phyloP scores from a whole-genome alignment of 371 early-diverging fungal genomes.

The Mortierella sp. region DNA sequence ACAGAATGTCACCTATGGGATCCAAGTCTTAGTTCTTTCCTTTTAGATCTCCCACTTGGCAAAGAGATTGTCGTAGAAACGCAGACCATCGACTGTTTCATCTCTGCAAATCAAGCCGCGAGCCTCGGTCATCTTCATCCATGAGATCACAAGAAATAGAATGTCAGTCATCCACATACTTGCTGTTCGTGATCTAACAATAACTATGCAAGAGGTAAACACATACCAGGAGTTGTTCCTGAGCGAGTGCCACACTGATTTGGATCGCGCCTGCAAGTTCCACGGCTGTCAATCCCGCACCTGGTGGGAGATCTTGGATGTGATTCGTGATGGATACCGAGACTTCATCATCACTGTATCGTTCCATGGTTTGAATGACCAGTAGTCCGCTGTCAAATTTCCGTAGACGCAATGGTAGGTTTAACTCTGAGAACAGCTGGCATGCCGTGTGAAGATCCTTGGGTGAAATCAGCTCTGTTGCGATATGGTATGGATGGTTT shows the following conservation, averaged over 20 bases:
- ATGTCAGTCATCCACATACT: too few relatives aligned
- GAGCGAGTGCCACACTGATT: constrained; percentile 71
- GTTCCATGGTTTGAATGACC: constrained; percentile 69
- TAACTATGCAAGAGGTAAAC: too few relatives aligned
- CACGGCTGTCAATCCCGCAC: constrained; percentile 71
- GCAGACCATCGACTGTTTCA: constrained; percentile 83
- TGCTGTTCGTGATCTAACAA: too few relatives aligned
- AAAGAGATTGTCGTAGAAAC: constrained; percentile 83
- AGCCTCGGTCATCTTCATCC: constrained; percentile 75
- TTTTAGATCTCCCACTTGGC: constrained; percentile 38
- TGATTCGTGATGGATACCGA: constrained; percentile 66
- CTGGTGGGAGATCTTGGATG: constrained; percentile 58
- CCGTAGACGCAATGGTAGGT: constrained; percentile 79
- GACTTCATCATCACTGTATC: constrained; percentile 78
- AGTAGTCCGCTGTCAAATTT: constrained; percentile 82
- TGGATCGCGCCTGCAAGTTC: constrained; percentile 77
- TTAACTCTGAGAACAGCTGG: constrained; percentile 68
- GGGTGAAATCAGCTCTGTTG: constrained; percentile 85
- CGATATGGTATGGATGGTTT: too few relatives aligned
- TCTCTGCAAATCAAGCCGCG: constrained; percentile 87
- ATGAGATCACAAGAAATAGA: constrained; percentile 6
- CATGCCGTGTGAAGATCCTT: constrained; percentile 85
- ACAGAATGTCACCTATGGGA: too few relatives aligned
- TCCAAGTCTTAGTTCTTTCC: too few relatives aligned
- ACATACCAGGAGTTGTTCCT: constrained; percentile 79